A percentile compares a stretch with the other conserved stretches of the same genome.
Conservation (phyloP, 129 eudicot genomes). For the Apium graveolens region DNA sequence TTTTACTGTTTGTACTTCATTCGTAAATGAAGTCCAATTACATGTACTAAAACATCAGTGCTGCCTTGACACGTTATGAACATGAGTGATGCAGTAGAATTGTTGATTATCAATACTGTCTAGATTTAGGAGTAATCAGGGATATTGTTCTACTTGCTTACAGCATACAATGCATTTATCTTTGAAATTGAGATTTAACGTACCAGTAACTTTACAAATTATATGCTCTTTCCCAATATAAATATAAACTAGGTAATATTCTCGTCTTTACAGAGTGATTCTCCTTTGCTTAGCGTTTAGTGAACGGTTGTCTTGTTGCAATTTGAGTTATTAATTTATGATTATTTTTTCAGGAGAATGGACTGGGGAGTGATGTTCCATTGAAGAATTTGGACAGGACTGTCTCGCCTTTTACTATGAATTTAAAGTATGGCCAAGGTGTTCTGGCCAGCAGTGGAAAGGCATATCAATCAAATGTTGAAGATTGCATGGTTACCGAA, state of each 20-base stretch:
- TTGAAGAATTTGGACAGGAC: conserved; percentile 61
- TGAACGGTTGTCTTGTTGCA: background rate
- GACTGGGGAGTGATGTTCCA: conserved; percentile 90
- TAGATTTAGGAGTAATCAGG: background rate
- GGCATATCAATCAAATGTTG: background rate
- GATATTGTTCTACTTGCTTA: background rate
- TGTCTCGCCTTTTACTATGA: conserved; percentile 90
- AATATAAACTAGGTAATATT: background rate
- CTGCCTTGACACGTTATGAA: background rate
- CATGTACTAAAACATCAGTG: background rate
- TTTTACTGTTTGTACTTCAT: background rate
- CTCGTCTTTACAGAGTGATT: background rate
- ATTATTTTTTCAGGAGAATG: conserved; percentile 50
- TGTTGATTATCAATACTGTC: background rate
- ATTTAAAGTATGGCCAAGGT: conserved; percentile 47
- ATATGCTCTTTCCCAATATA: background rate
- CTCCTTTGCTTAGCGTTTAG: background rate
- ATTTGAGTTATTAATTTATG: background rate
- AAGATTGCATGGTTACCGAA: background rate
- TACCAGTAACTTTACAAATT: background rate
- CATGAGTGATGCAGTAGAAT: background rate
- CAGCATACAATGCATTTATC: background rate
- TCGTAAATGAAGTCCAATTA: background rate
- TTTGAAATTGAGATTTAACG: background rate
- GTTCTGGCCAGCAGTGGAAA: conserved; percentile 11